Evolutionary conservation across 2,329 filamentous ascomycete species (phyloP).

Genomic region (Eutypella sp.): DNA sequence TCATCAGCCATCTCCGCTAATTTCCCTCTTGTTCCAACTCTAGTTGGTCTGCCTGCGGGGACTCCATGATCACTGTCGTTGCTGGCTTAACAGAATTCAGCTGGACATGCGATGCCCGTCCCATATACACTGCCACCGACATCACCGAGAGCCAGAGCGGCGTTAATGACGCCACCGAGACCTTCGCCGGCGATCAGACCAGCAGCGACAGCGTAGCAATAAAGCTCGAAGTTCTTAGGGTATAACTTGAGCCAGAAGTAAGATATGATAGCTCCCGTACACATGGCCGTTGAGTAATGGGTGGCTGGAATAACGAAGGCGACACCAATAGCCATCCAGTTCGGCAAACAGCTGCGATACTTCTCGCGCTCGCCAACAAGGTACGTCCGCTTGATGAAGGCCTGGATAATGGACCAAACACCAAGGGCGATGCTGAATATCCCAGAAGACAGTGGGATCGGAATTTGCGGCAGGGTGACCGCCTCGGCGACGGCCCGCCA

Average conservation of each 20-base stretch:
- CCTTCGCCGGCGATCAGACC: conserved; percentile 61
- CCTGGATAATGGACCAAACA: conserved; percentile 44
- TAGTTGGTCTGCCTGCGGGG: too few species aligned
- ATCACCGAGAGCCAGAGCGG: conserved; percentile 29
- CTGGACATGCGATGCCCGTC: conserved; percentile 28
- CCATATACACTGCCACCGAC: conserved; percentile 28
- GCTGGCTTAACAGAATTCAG: conserved; percentile 21
- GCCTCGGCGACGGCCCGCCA: conserved; percentile 63
- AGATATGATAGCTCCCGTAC: conserved; percentile 48
- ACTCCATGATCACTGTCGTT: too few species aligned
- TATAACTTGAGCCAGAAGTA: conserved; percentile 50
- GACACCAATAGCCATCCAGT: conserved; percentile 57
- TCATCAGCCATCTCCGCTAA: too few species aligned
- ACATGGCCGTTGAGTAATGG: conserved; percentile 53
- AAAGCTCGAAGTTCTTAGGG: conserved; percentile 49
- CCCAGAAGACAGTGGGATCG: conserved; percentile 49
- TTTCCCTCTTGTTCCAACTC: too few species aligned
- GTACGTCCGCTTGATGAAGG: conserved; percentile 50
- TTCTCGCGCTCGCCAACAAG: conserved; percentile 48
- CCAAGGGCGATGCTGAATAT: conserved; percentile 55
- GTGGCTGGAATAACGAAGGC: conserved; percentile 54
- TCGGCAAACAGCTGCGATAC: conserved; percentile 52
- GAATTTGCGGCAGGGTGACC: conserved; percentile 52
- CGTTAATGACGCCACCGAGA: conserved; percentile 57
- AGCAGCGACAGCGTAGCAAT: conserved; percentile 54